Percentiles rank a stretch among this genome's conserved stretches.
Evolutionary conservation across 2,329 filamentous ascomycete genomes (phyloP).

Genomic region (Westerdykella ornata): DNA sequence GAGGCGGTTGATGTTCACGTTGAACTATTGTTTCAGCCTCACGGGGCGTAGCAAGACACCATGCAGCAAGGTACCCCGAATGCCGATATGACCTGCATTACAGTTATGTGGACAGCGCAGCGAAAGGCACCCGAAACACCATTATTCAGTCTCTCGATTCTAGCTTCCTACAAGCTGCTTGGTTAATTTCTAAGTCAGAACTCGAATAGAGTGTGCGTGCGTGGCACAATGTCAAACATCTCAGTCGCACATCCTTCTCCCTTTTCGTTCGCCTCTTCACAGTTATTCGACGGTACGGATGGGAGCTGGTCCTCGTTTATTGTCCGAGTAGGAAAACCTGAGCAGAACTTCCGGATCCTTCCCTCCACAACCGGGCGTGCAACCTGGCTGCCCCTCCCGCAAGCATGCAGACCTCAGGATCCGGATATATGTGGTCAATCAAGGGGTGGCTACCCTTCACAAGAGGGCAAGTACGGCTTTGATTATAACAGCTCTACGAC

Average conservation of each 20-base stretch:
- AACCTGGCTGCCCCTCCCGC: slow-evolving; percentile 13
- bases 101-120: too few relatives aligned
- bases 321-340: slow-evolving; percentile 23
- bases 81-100: too few relatives aligned
- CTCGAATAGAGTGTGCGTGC: too few relatives aligned
- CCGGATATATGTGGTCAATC: slow-evolving; percentile 4
- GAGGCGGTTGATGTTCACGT: too few relatives aligned
- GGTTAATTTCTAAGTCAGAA: too few relatives aligned
- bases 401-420: slow-evolving; percentile 5
- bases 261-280: slow-evolving; percentile 2
- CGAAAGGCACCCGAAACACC: too few relatives aligned
- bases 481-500: slow-evolving; percentile 7
- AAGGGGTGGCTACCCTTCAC: slow-evolving; percentile 8
- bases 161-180: too few relatives aligned
- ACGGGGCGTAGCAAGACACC: too few relatives aligned
- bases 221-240: neutral
- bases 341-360: slow-evolving; percentile 23
- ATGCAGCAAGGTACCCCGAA: too few relatives aligned
- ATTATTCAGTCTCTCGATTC: too few relatives aligned
- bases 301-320: slow-evolving; percentile 21
- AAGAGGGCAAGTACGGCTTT: slow-evolving; percentile 7
- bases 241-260: neutral
- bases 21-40: too few relatives aligned
- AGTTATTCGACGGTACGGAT: slow-evolving; percentile 2
- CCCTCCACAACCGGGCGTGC: slow-evolving; percentile 20